Evolutionary conservation across 192 early-diverging fungal species (phyloP), one percentile per base, ranked within the genome.

Genomic region (Rhizophagus prolifer): DNA sequence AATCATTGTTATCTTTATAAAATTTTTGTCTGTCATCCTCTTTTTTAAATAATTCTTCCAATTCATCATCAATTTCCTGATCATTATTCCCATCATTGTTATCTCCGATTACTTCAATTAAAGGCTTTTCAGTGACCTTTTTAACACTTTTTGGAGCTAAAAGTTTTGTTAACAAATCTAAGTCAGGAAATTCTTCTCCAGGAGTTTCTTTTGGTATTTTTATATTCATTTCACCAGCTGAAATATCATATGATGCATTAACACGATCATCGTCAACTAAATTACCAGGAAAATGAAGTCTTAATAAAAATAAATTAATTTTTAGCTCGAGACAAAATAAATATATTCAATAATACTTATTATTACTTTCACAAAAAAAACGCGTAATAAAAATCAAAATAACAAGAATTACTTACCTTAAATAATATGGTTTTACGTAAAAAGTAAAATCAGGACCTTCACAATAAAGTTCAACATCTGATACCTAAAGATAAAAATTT

Each of bases 141-240:
- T 87, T 86, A 26, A 82, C 82, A 28, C 78, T 82, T 26, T 86
- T 80, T 47, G 67, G 41, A 1, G 92, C 92, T 72, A 97, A 82
- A n/a, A 98, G 82, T 68, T 92, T 95, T 0, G 93, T 93, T 3
- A 98, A 82, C 78, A 99, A 79, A 79, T 97, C 95, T 66, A 99
- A 85, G 82, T 98, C 96, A 0, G 81, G 75, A 82, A 99, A 99
- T 41, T 91, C 78, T 67, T 93, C 87, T 58, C 96, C 96, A 13
- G 82, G 83, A 0, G 79, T 91, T 68, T 89, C 89, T 77, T 99
- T 99, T 44, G 92, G 86, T n/a, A 99, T 78, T 4, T 85, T 77
- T 0, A 96, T 86, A 1, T 84, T 85, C 62, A 98, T 84, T 25
- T 92, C 85, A 28, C 95, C 96, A 2, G 82, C 79, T 14, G 86